Evolutionary conservation across 495 filamentous ascomycete species (phyloP).

Genomic region (Margaritispora aquatica): DNA sequence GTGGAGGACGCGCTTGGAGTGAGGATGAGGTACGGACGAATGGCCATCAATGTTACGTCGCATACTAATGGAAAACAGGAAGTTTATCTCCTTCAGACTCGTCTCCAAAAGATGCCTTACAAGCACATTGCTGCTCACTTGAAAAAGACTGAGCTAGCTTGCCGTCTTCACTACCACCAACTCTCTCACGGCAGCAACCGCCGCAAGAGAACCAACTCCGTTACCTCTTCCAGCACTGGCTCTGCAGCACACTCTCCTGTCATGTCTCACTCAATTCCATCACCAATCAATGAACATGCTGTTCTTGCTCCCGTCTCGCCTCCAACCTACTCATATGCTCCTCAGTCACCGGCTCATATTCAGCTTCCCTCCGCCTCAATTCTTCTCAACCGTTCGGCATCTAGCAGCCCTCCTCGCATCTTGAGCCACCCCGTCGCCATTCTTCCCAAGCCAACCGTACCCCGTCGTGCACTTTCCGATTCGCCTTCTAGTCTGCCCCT

Average conservation of each 20-base stretch:
- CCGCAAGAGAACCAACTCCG: constrained; percentile 58
- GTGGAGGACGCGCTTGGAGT: constrained; percentile 69
- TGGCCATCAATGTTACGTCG: constrained; percentile 3
- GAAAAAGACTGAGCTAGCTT: constrained; percentile 81
- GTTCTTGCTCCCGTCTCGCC: constrained; percentile 11
- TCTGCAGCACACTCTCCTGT: constrained; percentile 38
- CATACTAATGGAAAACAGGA: constrained; percentile 42
- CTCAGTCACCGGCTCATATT: constrained; percentile 17
- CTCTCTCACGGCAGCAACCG: constrained; percentile 74
- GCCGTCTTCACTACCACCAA: constrained; percentile 79
- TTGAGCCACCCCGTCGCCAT: constrained; percentile 47
- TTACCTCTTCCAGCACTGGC: constrained; percentile 47
- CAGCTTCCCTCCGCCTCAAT: constrained; percentile 22
- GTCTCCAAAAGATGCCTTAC: constrained; percentile 81
- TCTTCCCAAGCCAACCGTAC: constrained; percentile 52
- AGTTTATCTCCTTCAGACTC: constrained; percentile 77
- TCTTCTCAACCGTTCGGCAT: constrained; percentile 17
- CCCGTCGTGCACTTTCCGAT: constrained; percentile 34
- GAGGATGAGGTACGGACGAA: constrained; percentile 60
- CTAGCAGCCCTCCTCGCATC: constrained; percentile 23
- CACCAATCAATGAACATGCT: constrained; percentile 37
- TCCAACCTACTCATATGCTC: constrained; percentile 18
- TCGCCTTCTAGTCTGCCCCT: constrained; percentile 22
- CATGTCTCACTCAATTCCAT: constrained; percentile 36
- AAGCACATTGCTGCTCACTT: constrained; percentile 80